These are phyloP conservation scores for Melampsora larici-populina DNA, from an alignment of 1,284 basidiomycete species.

Conservation along the genomic window DNA sequence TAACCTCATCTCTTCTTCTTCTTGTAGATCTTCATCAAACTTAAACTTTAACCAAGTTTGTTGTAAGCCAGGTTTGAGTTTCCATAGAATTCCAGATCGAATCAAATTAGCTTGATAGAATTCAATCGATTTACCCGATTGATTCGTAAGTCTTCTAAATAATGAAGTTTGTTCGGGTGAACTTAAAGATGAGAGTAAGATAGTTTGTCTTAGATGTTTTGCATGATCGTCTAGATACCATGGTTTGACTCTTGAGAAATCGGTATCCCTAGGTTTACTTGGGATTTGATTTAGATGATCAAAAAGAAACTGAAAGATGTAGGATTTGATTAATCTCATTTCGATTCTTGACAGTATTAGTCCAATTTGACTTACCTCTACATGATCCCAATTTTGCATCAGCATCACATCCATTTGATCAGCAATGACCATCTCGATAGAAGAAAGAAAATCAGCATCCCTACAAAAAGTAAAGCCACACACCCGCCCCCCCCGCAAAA, in stretches of 20 bases:
- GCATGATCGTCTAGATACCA: constrained; percentile 95
- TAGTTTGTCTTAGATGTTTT: constrained; percentile 77
- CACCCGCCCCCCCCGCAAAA: too few species aligned
- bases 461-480: too few species aligned
- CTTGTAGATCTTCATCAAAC: neutral
- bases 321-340: neutral
- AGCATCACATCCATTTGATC: constrained; percentile 89
- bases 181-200: constrained; percentile 73
- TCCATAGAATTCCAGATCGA: neutral
- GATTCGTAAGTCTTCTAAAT: constrained; percentile 6
- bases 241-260: constrained; percentile 93
- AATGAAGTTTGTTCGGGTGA: constrained; percentile 23
- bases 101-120: neutral
- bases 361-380: constrained; percentile 63
- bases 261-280: constrained; percentile 84
- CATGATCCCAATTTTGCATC: constrained; percentile 99
- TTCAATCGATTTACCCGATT: constrained; percentile 14
- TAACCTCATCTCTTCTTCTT: neutral
- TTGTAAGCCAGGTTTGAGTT: neutral
- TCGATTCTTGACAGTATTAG: neutral
- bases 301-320: constrained; percentile 70
- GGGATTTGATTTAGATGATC: constrained; percentile 81
- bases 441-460: constrained; percentile 82
- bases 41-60: constrained; percentile 12
- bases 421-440: constrained; percentile 85